A percentile compares a stretch with the other conserved stretches of the same genome.
phyloP scores from a whole-genome alignment of 805 yeast species.

The Ogataea saltuana region DNA sequence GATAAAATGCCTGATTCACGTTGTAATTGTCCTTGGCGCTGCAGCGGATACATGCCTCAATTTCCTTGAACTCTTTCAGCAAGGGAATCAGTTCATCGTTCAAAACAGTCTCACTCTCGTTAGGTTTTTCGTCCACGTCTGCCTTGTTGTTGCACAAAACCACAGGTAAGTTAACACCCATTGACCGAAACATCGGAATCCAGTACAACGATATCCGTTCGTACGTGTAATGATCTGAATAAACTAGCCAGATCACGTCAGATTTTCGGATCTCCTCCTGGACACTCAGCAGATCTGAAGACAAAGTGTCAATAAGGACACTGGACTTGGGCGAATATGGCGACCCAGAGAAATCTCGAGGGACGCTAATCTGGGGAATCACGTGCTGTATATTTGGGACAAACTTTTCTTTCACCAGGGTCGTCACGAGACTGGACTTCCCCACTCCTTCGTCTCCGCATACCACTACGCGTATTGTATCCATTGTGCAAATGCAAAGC shows the following conservation, averaged over 20 bases:
- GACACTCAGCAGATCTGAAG: slow-evolving; percentile 59
- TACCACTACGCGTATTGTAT: slow-evolving; percentile 74
- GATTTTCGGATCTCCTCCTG: slow-evolving; percentile 79
- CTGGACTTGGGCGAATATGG: slow-evolving; percentile 65
- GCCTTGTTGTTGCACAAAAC: slow-evolving; percentile 77
- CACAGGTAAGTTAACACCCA: slow-evolving; percentile 94
- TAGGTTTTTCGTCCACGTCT: slow-evolving; percentile 31
- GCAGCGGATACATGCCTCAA: slow-evolving; percentile 87
- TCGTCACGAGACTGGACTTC: slow-evolving; percentile 74
- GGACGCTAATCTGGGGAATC: slow-evolving; percentile 81
- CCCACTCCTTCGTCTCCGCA: slow-evolving; percentile 96
- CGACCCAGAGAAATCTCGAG: slow-evolving; percentile 64
- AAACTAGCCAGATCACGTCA: slow-evolving; percentile 92
- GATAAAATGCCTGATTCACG: slow-evolving; percentile 87
- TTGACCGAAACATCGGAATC: slow-evolving; percentile 89
- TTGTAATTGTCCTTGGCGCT: slow-evolving; percentile 83
- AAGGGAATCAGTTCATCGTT: slow-evolving; percentile 85
- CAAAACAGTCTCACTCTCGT: slow-evolving; percentile 48
- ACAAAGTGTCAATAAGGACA: slow-evolving; percentile 75
- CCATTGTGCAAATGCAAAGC: slow-evolving; percentile 29
- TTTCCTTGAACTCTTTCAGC: slow-evolving; percentile 87
- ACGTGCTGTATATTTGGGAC: slow-evolving; percentile 76
- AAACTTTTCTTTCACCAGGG: slow-evolving; percentile 79
- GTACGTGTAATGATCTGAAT: slow-evolving; percentile 91
- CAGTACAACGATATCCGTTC: slow-evolving; percentile 90